Evolutionary conservation across 495 filamentous ascomycete genomes (phyloP).

Genomic region (Pseudevernia furfuracea): DNA sequence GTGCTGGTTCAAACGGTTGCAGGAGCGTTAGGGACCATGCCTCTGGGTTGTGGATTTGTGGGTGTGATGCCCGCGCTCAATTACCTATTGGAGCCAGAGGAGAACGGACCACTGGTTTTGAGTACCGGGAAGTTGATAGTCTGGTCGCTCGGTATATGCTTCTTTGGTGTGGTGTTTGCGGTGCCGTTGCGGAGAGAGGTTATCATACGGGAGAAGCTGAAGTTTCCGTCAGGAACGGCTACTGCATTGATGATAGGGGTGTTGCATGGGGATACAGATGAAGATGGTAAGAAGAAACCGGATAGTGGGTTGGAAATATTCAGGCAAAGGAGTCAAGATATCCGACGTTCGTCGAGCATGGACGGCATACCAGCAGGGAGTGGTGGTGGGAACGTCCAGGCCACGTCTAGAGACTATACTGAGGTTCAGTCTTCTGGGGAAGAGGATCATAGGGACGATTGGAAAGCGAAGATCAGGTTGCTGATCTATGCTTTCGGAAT

Average conservation of each 20-base stretch:
- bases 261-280: constrained; percentile 57
- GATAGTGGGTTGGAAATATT: constrained; percentile 28
- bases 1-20: constrained; percentile 96
- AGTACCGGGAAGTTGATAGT: constrained; percentile 69
- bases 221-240: constrained; percentile 90
- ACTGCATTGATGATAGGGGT: constrained; percentile 90
- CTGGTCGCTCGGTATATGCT: constrained; percentile 85
- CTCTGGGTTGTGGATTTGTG: constrained; percentile 90
- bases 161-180: constrained; percentile 94
- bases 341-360: constrained; percentile 18
- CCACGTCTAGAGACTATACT: constrained; percentile 2
- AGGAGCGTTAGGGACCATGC: constrained; percentile 93
- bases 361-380: constrained; percentile 15
- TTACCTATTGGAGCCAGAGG: constrained; percentile 65
- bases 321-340: constrained; percentile 26
- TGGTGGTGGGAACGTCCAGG: constrained; percentile 13
- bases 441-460: constrained; percentile 42
- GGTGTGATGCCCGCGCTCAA: constrained; percentile 89
- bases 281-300: constrained; percentile 21
- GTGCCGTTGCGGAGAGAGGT: constrained; percentile 83
- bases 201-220: constrained; percentile 82
- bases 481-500: constrained; percentile 50
- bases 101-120: constrained; percentile 62
- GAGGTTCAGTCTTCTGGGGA: constrained; percentile 27
- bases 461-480: constrained; percentile 56